Percentiles rank a stretch among this genome's conserved stretches.
phyloP scores from a whole-genome alignment of 768 basidiomycete species.

The Suillus cothurnatus region DNA sequence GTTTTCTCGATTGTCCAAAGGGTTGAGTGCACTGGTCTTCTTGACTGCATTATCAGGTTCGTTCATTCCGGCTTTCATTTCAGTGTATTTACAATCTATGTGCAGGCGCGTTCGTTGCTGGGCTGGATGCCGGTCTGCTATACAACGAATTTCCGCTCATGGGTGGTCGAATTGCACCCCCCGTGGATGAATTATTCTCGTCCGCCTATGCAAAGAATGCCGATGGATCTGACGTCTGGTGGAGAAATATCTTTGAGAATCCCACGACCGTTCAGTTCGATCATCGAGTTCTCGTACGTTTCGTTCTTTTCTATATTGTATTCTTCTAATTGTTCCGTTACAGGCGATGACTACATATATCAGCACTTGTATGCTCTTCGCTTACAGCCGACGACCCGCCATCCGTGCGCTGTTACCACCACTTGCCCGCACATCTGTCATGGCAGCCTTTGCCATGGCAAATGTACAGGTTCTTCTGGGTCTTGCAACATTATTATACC shows the following conservation, averaged over 20 bases:
- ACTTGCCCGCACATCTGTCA: constrained; percentile 50
- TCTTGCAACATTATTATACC: constrained; percentile 82
- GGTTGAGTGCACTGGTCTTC: constrained; percentile 78
- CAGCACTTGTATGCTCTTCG: constrained; percentile 64
- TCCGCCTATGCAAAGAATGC: constrained; percentile 67
- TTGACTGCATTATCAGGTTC: constrained; percentile 90
- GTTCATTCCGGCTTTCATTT: constrained; percentile 18
- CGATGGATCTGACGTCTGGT: constrained; percentile 83
- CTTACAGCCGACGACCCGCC: constrained; percentile 54
- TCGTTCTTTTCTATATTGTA: not conserved
- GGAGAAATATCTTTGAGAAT: constrained; percentile 96
- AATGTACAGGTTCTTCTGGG: constrained; percentile 82
- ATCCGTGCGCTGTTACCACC: constrained; percentile 59
- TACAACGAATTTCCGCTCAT: constrained; percentile 99
- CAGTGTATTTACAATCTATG: constrained; percentile 3
- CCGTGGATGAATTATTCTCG: constrained; percentile 79
- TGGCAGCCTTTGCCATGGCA: constrained; percentile 73
- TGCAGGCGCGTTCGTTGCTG: constrained; percentile 95
- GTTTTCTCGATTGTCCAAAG: constrained; percentile 62
- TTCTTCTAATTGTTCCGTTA: constrained; percentile 11
- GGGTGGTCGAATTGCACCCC: constrained; percentile 87
- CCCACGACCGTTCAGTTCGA: constrained; percentile 98
- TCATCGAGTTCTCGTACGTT: constrained; percentile 85
- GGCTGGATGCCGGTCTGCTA: constrained; percentile 93
- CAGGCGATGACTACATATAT: constrained; percentile 88